Evolutionary conservation across 2,329 filamentous ascomycete genomes (phyloP).

Genomic region (Salinomyces thailandicus): DNA sequence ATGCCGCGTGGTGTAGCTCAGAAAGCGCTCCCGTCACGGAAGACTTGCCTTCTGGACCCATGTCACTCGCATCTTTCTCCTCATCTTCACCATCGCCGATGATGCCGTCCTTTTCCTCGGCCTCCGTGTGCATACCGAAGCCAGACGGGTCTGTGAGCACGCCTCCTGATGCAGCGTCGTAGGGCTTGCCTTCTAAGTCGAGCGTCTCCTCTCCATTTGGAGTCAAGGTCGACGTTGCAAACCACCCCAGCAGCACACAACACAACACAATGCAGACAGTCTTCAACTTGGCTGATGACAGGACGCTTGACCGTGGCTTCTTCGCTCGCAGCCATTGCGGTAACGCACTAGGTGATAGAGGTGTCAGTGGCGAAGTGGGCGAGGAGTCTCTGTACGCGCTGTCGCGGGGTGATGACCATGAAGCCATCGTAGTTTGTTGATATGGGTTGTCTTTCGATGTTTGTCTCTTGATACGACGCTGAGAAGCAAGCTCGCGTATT

Average conservation of each 20-base stretch:
- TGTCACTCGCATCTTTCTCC: conserved; percentile 4
- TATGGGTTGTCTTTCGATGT: not conserved
- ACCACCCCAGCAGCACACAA: conserved; percentile 23
- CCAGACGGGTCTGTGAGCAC: conserved; percentile 17
- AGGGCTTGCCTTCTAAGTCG: conserved; percentile 5
- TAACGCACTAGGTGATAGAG: conserved; percentile 15
- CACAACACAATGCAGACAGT: conserved; percentile 14
- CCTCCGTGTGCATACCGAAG: conserved; percentile 8
- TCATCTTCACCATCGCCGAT: conserved; percentile 11
- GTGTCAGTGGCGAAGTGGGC: conserved; percentile 15
- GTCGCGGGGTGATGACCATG: conserved; percentile 13
- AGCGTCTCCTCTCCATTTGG: conserved; percentile 7
- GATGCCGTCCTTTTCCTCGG: conserved; percentile 9
- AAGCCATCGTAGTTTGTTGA: conserved; percentile 9
- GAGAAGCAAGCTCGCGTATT: not conserved
- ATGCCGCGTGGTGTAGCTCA: conserved; percentile 25
- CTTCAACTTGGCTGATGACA: conserved; percentile 16
- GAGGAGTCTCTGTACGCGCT: conserved; percentile 16
- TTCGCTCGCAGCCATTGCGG: conserved; percentile 21
- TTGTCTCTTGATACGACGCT: not conserved
- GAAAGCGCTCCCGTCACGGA: conserved; percentile 24
- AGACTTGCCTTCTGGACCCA: conserved; percentile 10
- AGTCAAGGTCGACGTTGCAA: conserved; percentile 20
- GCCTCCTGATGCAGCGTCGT: conserved; percentile 12
- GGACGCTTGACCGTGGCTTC: conserved; percentile 6